Evolutionary conservation across 2,329 filamentous ascomycete genomes (phyloP), one percentile per base, ranked within the genome.

Genomic region (Pleomassaria siparia): DNA sequence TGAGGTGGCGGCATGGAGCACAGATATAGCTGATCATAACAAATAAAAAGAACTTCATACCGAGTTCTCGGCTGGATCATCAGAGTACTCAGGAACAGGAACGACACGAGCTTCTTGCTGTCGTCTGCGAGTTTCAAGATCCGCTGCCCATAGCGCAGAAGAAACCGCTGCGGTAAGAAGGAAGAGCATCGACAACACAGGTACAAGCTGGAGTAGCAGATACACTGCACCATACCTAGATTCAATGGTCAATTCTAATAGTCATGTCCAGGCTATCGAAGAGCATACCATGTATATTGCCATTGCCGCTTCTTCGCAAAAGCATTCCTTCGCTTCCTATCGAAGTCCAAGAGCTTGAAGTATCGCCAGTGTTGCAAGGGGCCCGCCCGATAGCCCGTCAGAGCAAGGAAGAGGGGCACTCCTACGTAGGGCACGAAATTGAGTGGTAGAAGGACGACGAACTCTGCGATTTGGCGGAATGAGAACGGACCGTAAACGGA

Each of bases 121-220:
- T 44, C 64, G 57, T 21, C 63, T 55, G 43, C 54, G 35, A 2
- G 40, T 58, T 70, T 97, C 91, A 42, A 96, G 73, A 55, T 86
- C 84, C 2, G 85, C 85, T 2, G 85, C 89, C 91, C 92, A 97
- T 28, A 97, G 74, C 1, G 90, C 92, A 35, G 89, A 86, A 2
- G 92, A 94, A 16, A 85, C 83, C 1, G 91, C 87, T 2, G 88
- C 91, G 0, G 92, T 96, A 56, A 99, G 74, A 30, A 97, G 78
- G 69, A 97, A 96, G 66, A 97, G 85, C 79, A 99, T 95, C n/a
- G 88, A 95, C 40, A 96, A 72, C 11, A 92, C 80, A 1, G 94
- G 94, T 8, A 96, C 79, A n/a, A 97, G 80, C 72, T 96, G 89
- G 22, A 97, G 72, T 6, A 90, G 69, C 74, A 96, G 83, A 41